Conservation (phyloP, 352 stramenopile species). For the Blastocystis sp. region DNA sequence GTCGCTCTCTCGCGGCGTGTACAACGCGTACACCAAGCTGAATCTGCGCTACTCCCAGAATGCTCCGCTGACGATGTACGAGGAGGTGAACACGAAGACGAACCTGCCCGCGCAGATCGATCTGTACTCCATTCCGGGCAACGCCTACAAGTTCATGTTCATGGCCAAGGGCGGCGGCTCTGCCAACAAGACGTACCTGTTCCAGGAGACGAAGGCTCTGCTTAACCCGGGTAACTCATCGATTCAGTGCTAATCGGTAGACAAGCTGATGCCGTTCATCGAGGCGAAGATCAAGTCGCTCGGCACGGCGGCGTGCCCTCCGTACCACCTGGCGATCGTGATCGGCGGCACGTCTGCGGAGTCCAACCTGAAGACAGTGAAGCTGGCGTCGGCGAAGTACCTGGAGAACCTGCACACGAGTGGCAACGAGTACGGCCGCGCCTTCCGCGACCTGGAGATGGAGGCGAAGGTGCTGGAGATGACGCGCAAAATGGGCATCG, state of each 20-base stretch:
- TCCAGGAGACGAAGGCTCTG: slow-evolving; percentile 85
- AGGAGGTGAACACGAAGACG: slow-evolving; percentile 83
- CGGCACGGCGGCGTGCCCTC: slow-evolving; percentile 81
- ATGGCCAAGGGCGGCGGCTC: slow-evolving; percentile 84
- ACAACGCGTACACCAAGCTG: slow-evolving; percentile 80
- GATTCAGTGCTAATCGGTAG: background rate
- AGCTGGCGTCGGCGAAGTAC: slow-evolving; percentile 82
- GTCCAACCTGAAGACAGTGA: slow-evolving; percentile 84
- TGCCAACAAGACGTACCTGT: slow-evolving; percentile 86
- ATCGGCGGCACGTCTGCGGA: slow-evolving; percentile 82
- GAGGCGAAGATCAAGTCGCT: slow-evolving; percentile 84
- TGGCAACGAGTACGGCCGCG: slow-evolving; percentile 77
- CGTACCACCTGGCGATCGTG: slow-evolving; percentile 84
- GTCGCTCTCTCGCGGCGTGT: slow-evolving; percentile 77
- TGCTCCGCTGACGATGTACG: slow-evolving; percentile 82
- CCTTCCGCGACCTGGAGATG: slow-evolving; percentile 81
- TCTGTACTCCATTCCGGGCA: slow-evolving; percentile 77
- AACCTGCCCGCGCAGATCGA: slow-evolving; percentile 85
- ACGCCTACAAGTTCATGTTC: slow-evolving; percentile 84
- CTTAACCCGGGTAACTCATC: slow-evolving; percentile 76
- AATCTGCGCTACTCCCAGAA: slow-evolving; percentile 84
- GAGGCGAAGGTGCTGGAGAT: slow-evolving; percentile 82
- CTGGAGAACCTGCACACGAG: slow-evolving; percentile 80
- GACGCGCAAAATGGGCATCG: slow-evolving; percentile 81
- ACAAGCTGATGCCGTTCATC: slow-evolving; percentile 78